Conservation (phyloP, 2,329 filamentous ascomycete species). For the Diplodia corticola region DNA sequence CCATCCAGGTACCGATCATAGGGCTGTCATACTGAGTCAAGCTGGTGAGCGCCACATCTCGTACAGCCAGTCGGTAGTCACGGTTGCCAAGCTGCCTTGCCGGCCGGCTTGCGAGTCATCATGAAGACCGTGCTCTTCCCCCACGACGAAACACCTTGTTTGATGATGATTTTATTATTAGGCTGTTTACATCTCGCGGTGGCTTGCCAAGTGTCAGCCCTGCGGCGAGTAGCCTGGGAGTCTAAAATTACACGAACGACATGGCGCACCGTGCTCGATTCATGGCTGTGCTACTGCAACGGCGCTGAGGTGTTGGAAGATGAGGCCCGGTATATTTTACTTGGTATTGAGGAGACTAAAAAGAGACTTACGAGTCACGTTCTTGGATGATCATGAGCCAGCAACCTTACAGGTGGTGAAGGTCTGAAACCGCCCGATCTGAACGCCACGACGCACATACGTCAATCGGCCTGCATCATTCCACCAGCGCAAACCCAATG, state of each 20-base stretch:
- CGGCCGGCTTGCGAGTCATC: not conserved
- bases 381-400: too few relatives aligned
- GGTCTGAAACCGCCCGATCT: too few relatives aligned
- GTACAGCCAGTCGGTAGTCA: not conserved
- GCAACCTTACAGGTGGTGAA: too few relatives aligned
- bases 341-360: fast-evolving
- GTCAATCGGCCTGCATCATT: too few relatives aligned
- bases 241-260: not conserved
- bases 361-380: not conserved
- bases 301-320: not conserved
- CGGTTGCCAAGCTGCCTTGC: not conserved
- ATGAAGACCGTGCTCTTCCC: not conserved
- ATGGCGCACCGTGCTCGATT: not conserved
- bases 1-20: too few relatives aligned
- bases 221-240: not conserved
- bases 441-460: too few relatives aligned
- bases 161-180: not conserved
- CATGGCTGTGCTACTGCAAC: not conserved
- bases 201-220: not conserved
- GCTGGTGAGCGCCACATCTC: not conserved
- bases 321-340: not conserved
- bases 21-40: not conserved
- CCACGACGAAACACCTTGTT: not conserved
- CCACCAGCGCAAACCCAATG: too few relatives aligned
- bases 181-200: not conserved